phyloP scores from a whole-genome alignment of 495 filamentous ascomycete genomes.

The Thozetella sp. region DNA sequence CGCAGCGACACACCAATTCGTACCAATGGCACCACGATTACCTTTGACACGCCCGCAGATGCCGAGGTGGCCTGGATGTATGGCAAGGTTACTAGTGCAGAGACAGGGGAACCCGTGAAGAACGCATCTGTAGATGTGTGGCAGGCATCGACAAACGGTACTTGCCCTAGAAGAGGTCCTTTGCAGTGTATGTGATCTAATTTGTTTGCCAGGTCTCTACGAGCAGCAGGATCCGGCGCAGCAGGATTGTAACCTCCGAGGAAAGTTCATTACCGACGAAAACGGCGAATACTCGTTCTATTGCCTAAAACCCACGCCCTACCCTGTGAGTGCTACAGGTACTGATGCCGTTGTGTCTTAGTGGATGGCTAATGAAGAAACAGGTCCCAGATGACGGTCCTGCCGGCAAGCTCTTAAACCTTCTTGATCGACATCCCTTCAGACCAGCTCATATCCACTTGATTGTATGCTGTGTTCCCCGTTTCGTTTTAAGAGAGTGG shows the following conservation, averaged over 20 bases:
- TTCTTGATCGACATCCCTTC: slow-evolving; percentile 60
- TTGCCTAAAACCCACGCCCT: slow-evolving; percentile 60
- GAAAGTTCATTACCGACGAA: slow-evolving; percentile 58
- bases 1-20: slow-evolving; percentile 57
- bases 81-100: slow-evolving; percentile 52
- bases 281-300: slow-evolving; percentile 61
- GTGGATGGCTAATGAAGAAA: not conserved
- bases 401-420: slow-evolving; percentile 35
- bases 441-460: slow-evolving; percentile 66
- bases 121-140: slow-evolving; percentile 61
- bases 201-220: slow-evolving; percentile 39
- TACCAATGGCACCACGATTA: slow-evolving; percentile 55
- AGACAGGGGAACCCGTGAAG: slow-evolving; percentile 54
- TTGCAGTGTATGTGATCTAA: not conserved
- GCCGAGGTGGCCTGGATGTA: slow-evolving; percentile 60
- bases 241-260: slow-evolving; percentile 61
- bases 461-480: slow-evolving; percentile 23
- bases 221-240: slow-evolving; percentile 67
- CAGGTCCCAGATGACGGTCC: slow-evolving; percentile 50
- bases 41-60: slow-evolving; percentile 26
- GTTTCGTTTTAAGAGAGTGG: not conserved
- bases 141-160: slow-evolving; percentile 64
- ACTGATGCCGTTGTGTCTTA: not conserved
- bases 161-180: not conserved
- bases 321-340: slow-evolving; percentile 42